phyloP scores from a whole-genome alignment of 1,284 basidiomycete genomes.

The Ganoderma multipileum region DNA sequence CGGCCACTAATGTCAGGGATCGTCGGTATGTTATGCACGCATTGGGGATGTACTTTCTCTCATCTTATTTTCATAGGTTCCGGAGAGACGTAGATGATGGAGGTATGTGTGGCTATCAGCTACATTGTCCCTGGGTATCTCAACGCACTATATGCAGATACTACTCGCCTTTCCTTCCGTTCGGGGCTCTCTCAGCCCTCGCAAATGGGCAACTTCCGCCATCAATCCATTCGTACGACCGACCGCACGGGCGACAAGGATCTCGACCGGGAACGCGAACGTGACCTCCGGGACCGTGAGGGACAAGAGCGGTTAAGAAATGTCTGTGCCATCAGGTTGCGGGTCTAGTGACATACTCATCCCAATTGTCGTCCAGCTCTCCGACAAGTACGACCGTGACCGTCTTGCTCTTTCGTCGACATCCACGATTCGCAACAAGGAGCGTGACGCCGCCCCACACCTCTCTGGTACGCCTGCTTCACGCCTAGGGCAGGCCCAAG shows the following conservation, averaged over 20 bases:
- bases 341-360: slow-evolving; percentile 23
- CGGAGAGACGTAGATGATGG: slow-evolving; percentile 78
- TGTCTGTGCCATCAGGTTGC: slow-evolving; percentile 49
- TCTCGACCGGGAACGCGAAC: slow-evolving; percentile 67
- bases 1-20: slow-evolving; percentile 61
- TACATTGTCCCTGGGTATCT: background rate
- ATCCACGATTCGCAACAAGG: slow-evolving; percentile 61
- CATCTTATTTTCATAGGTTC: slow-evolving; percentile 52
- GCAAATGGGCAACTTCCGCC: slow-evolving; percentile 90
- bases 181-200: slow-evolving; percentile 78
- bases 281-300: slow-evolving; percentile 71
- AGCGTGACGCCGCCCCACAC: slow-evolving; percentile 73
- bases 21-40: slow-evolving; percentile 54
- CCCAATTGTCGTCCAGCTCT: slow-evolving; percentile 56
- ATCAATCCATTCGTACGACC: slow-evolving; percentile 75
- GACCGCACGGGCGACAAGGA: slow-evolving; percentile 71
- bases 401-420: slow-evolving; percentile 62
- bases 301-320: slow-evolving; percentile 79
- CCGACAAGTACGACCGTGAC: slow-evolving; percentile 86
- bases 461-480: slow-evolving; percentile 51
- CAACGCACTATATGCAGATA: slow-evolving; percentile 48
- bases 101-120: slow-evolving; percentile 48
- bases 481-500: slow-evolving; percentile 49
- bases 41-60: slow-evolving; percentile 8
- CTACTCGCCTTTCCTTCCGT: slow-evolving; percentile 71